These are phyloP conservation scores for Astrocystis sublimbata DNA, from an alignment of 495 filamentous ascomycete species.

Conservation along the genomic window DNA sequence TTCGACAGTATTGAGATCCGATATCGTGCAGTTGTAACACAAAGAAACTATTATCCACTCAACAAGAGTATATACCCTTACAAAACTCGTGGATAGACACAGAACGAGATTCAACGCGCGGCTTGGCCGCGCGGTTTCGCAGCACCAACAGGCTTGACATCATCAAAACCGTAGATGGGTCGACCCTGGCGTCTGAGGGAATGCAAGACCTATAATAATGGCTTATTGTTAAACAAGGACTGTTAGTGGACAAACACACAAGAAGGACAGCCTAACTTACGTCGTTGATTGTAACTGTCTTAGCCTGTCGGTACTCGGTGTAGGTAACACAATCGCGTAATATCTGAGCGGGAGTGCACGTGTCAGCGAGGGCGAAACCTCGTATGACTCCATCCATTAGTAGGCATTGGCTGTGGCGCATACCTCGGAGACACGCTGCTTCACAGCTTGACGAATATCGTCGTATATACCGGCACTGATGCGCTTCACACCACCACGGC, in stretches of 20 bases:
- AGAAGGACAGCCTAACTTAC: constrained; percentile 44
- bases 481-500: constrained; percentile 75
- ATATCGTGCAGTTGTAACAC: neutral
- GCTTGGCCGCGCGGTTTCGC: neutral
- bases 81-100: neutral
- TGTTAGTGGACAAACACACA: neutral
- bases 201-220: constrained; percentile 60
- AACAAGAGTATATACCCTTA: neutral
- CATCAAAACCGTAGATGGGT: constrained; percentile 55
- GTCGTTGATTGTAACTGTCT: constrained; percentile 66
- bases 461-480: constrained; percentile 73
- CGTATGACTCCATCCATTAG: neutral
- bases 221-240: neutral
- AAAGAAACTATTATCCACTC: neutral
- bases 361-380: neutral
- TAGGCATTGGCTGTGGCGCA: neutral
- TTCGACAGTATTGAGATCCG: neutral
- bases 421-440: constrained; percentile 56
- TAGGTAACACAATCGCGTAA: constrained; percentile 52
- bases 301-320: constrained; percentile 51
- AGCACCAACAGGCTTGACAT: constrained; percentile 5
- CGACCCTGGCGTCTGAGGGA: constrained; percentile 51
- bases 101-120: neutral
- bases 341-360: constrained; percentile 43
- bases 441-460: constrained; percentile 59